Evolutionary conservation across 495 filamentous ascomycete genomes (phyloP).

Genomic region (Podospora australis): DNA sequence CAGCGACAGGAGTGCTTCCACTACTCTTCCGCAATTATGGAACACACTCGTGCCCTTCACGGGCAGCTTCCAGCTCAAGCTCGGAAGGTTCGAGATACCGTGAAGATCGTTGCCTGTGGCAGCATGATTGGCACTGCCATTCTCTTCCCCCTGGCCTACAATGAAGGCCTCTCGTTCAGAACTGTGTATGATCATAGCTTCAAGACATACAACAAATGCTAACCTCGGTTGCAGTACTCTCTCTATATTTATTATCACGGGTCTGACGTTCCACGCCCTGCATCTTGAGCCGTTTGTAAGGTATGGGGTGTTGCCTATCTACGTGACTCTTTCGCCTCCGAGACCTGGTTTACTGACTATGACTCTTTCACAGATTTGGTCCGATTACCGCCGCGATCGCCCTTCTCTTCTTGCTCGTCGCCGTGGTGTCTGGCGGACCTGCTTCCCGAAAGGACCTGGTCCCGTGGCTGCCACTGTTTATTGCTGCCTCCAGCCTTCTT

Average conservation of each 20-base stretch:
- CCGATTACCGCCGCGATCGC: conserved; percentile 14
- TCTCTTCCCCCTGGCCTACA: conserved; percentile 21
- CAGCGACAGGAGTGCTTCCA: too few species aligned
- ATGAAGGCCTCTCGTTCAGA: conserved; percentile 19
- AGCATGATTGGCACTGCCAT: conserved; percentile 32
- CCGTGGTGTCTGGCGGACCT: conserved; percentile 11
- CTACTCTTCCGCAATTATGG: conserved; percentile 8
- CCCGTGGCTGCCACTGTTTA: conserved; percentile 23
- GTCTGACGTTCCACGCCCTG: conserved; percentile 14
- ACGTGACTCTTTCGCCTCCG: background rate
- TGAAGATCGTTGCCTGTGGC: conserved; percentile 25
- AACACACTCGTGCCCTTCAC: background rate
- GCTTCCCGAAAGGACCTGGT: conserved; percentile 14
- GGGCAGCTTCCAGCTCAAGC: background rate
- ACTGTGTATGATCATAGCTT: conserved; percentile 23
- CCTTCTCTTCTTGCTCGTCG: conserved; percentile 13
- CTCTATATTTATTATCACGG: conserved; percentile 19
- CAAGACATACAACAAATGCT: conserved; percentile 4
- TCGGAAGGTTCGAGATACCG: conserved; percentile 1
- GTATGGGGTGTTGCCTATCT: too few species aligned
- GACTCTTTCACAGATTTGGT: conserved; percentile 15
- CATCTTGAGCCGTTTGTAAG: conserved; percentile 16
- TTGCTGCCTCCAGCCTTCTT: conserved; percentile 12
- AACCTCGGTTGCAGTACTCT: conserved; percentile 19
- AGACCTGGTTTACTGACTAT: background rate